Percentiles rank a stretch among this genome's conserved stretches.
Evolutionary conservation across 2,329 filamentous ascomycete species (phyloP).

Genomic region (Westerdykella ornata): DNA sequence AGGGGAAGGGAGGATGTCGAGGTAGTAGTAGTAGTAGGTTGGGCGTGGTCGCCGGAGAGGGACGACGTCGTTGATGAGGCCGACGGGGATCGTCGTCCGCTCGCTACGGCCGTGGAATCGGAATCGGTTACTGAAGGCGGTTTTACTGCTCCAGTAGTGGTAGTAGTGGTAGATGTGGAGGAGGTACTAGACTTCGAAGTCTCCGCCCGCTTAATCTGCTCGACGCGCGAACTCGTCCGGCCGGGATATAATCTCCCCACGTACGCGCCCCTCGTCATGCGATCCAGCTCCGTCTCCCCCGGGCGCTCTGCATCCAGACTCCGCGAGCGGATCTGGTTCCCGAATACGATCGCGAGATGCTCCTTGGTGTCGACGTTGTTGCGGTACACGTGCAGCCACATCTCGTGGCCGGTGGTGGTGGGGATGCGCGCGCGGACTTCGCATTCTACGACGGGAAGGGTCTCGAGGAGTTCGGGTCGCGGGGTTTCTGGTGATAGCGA

Average conservation of each 20-base stretch:
- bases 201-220: constrained; percentile 42
- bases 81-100: constrained; percentile 13
- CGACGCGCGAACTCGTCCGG: constrained; percentile 65
- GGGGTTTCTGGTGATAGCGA: constrained; percentile 30
- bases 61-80: constrained; percentile 12
- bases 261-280: constrained; percentile 93
- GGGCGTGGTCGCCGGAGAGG: constrained; percentile 17
- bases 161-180: background rate
- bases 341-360: constrained; percentile 95
- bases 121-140: constrained; percentile 7
- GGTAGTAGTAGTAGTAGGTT: constrained; percentile 10
- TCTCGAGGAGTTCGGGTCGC: constrained; percentile 67
- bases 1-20: constrained; percentile 53
- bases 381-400: constrained; percentile 92
- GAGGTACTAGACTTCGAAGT: constrained; percentile 2
- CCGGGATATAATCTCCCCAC: constrained; percentile 81
- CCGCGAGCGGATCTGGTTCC: constrained; percentile 68
- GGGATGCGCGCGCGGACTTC: constrained; percentile 92
- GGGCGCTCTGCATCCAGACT: constrained; percentile 62
- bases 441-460: constrained; percentile 80
- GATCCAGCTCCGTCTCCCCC: constrained; percentile 78
- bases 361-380: constrained; percentile 94
- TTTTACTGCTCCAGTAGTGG: constrained; percentile 1
- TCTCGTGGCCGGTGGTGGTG: constrained; percentile 83
- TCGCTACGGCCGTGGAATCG: constrained; percentile 5